phyloP scores from a whole-genome alignment of 192 early-diverging fungal species.

The Backusella australiensis region DNA sequence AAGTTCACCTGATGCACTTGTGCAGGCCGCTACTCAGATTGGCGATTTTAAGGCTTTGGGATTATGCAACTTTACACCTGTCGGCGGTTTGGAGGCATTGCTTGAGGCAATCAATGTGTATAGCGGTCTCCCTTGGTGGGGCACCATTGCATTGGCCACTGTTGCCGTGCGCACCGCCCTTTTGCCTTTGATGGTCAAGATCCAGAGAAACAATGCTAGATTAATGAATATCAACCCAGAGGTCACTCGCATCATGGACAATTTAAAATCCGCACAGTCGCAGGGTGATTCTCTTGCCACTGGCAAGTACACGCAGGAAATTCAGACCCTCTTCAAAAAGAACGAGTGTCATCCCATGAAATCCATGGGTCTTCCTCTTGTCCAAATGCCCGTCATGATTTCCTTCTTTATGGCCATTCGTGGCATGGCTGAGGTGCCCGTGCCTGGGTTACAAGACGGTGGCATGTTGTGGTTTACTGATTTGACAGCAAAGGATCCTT shows the following conservation, averaged over 20 bases:
- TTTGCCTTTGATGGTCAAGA: constrained; percentile 71
- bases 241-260: constrained; percentile 60
- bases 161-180: constrained; percentile 65
- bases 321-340: constrained; percentile 59
- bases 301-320: constrained; percentile 51
- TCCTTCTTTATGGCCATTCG: constrained; percentile 80
- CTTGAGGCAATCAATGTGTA: constrained; percentile 80
- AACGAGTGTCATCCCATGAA: constrained; percentile 64
- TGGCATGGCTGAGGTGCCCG: constrained; percentile 76
- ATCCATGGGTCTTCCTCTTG: constrained; percentile 55
- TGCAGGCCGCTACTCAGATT: constrained; percentile 62
- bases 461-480: constrained; percentile 86
- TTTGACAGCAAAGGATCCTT: constrained; percentile 78
- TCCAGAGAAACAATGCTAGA: constrained; percentile 66
- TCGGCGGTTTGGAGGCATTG: constrained; percentile 65
- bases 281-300: constrained; percentile 54
- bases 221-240: constrained; percentile 74
- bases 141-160: constrained; percentile 72
- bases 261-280: constrained; percentile 59
- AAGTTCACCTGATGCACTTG: constrained; percentile 34
- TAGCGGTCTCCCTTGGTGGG: constrained; percentile 93
- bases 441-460: constrained; percentile 77
- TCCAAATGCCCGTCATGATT: constrained; percentile 84
- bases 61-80: constrained; percentile 67
- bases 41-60: constrained; percentile 88